A percentile compares a stretch with the other conserved stretches of the same genome.
These are phyloP conservation scores for Arthrobotrys musiformis DNA, from an alignment of 2,329 filamentous ascomycete genomes.

Conservation along the genomic window DNA sequence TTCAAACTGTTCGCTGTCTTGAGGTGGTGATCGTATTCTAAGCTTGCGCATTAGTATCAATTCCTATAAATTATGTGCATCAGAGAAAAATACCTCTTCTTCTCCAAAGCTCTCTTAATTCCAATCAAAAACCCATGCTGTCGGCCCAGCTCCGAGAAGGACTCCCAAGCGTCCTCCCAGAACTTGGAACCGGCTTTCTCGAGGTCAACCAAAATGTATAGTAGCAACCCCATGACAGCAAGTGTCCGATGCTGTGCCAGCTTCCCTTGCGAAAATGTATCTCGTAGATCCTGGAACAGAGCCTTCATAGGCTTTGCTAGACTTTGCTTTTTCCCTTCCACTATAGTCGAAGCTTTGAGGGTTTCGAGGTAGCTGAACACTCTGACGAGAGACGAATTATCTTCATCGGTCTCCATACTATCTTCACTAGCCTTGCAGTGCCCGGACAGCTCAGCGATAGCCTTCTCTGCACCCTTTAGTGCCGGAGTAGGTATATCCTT, in stretches of 20 bases:
- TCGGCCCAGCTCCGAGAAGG: conserved; percentile 10
- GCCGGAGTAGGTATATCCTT: conserved; percentile 18
- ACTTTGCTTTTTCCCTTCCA: background rate
- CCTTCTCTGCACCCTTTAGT: background rate
- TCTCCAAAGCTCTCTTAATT: conserved; percentile 25
- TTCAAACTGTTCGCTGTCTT: conserved; percentile 26
- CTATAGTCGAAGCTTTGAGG: conserved; percentile 9
- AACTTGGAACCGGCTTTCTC: conserved; percentile 9
- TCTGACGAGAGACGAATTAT: conserved; percentile 11
- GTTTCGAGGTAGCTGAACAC: conserved; percentile 36
- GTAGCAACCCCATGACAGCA: conserved; percentile 23
- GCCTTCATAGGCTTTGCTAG: background rate
- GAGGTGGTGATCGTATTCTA: conserved; percentile 12
- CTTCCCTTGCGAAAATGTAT: background rate
- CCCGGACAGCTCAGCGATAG: background rate
- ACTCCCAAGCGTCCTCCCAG: conserved; percentile 23
- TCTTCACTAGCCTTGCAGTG: conserved; percentile 8
- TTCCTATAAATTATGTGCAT: background rate
- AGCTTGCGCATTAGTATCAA: background rate
- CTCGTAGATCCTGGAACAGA: background rate
- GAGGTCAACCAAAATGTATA: conserved; percentile 19
- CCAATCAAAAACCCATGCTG: conserved; percentile 30
- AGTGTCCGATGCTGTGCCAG: background rate
- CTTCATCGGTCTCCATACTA: conserved; percentile 31
- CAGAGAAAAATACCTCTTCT: conserved; percentile 14